Conservation (phyloP, 371 early-diverging fungal species). For the Mortierella sp. region DNA sequence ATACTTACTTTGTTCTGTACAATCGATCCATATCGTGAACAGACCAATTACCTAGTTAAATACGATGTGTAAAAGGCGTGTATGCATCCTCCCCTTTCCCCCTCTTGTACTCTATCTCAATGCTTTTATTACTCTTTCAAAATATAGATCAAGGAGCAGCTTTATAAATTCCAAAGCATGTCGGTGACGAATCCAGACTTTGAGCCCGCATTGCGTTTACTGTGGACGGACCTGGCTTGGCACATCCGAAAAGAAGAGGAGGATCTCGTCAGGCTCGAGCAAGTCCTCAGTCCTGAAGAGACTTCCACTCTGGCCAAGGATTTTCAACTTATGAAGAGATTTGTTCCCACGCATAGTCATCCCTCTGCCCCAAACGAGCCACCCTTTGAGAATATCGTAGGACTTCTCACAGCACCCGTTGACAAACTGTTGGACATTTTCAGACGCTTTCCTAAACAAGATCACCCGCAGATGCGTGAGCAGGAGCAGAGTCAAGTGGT, state of each 20-base stretch:
- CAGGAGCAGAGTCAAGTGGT: too few species aligned
- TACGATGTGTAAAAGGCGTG: too few species aligned
- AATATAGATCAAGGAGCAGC: slow-evolving; percentile 1
- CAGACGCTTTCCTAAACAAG: slow-evolving; percentile 1
- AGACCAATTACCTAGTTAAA: too few species aligned
- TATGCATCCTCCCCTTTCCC: background rate
- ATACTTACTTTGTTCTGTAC: background rate
- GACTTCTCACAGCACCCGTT: slow-evolving; percentile 1
- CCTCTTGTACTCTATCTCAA: background rate
- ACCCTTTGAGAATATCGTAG: slow-evolving; percentile 6
- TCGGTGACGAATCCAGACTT: slow-evolving; percentile 2
- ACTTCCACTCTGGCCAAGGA: background rate
- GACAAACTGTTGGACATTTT: slow-evolving; percentile 5
- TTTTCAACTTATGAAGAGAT: slow-evolving; percentile 4
- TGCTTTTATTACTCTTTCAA: background rate
- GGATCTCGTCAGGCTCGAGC: slow-evolving; percentile 6
- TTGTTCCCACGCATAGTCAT: slow-evolving; percentile 3
- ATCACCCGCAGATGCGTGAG: background rate
- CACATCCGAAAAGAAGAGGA: slow-evolving; percentile 2
- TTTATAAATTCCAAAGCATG: slow-evolving; percentile 7
- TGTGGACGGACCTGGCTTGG: background rate
- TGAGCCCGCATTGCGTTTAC: background rate
- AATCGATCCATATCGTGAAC: too few species aligned
- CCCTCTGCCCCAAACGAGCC: slow-evolving; percentile 3
- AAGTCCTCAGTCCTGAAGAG: background rate